These are phyloP conservation scores for Globisporangium uncinulatum DNA, from an alignment of 352 stramenopile species.

Conservation along the genomic window DNA sequence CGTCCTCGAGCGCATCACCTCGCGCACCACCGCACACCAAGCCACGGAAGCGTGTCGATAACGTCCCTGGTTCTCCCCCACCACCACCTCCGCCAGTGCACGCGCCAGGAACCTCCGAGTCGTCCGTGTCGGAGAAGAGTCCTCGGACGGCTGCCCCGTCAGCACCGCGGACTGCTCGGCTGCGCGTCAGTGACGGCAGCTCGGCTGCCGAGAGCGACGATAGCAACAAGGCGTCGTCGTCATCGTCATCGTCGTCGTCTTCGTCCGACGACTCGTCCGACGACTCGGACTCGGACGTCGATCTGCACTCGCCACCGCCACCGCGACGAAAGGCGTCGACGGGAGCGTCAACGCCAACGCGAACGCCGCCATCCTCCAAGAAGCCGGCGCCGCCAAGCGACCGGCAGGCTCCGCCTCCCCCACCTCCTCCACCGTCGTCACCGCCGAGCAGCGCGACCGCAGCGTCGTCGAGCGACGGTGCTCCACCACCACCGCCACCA, in stretches of 20 bases:
- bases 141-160: constrained; percentile 6
- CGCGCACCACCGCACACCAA: neutral
- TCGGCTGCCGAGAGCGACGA: constrained; percentile 57
- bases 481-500: constrained; percentile 12
- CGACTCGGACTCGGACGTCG: constrained; percentile 11
- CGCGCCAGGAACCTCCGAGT: neutral
- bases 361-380: neutral
- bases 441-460: neutral
- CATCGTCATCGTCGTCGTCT: constrained; percentile 29
- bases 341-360: neutral
- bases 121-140: constrained; percentile 5
- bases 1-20: neutral
- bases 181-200: constrained; percentile 50
- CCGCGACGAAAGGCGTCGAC: constrained; percentile 3
- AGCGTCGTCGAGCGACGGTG: neutral
- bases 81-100: constrained; percentile 22
- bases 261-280: constrained; percentile 26
- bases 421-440: constrained; percentile 8
- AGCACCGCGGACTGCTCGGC: constrained; percentile 14
- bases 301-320: neutral
- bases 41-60: constrained; percentile 9
- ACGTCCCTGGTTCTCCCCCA: constrained; percentile 15
- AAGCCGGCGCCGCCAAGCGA: neutral
- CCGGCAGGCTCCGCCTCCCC: constrained; percentile 17
- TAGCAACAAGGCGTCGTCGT: constrained; percentile 16